Conservation (phyloP, 345 rosid species). For the Eucalyptus leucophloia region DNA sequence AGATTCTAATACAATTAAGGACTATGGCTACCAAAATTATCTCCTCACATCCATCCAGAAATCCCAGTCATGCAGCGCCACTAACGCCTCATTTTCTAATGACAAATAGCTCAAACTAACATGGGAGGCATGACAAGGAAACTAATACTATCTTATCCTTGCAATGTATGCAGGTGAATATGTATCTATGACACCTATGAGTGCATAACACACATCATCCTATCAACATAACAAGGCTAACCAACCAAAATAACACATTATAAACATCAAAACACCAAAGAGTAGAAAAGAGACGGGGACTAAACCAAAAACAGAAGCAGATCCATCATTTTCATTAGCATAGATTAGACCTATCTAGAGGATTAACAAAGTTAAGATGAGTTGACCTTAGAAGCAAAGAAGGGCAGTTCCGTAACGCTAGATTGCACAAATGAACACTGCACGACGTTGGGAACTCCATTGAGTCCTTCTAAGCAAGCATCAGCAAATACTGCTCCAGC, state of each 20-base stretch:
- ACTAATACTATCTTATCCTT: background rate
- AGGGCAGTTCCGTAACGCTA: constrained; percentile 61
- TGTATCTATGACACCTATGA: background rate
- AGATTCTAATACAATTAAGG: background rate
- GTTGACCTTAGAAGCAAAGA: constrained; percentile 72
- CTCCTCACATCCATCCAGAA: background rate
- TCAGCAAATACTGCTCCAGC: constrained; percentile 89
- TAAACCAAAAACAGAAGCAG: background rate
- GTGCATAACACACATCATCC: background rate
- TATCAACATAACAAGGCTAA: background rate
- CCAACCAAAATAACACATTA: background rate
- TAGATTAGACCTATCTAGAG: background rate
- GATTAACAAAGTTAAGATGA: background rate
- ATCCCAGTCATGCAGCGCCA: background rate
- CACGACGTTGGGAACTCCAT: constrained; percentile 68
- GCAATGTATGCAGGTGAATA: background rate
- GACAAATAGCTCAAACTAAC: background rate
- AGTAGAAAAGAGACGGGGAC: background rate
- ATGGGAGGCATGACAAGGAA: background rate
- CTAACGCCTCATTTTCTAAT: background rate
- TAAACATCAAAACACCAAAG: background rate
- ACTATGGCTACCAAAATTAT: background rate
- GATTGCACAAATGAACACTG: constrained; percentile 80
- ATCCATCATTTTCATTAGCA: background rate
- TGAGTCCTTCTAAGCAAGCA: constrained; percentile 78